Conservation (phyloP, 306 rosid genomes). For the Ammopiptanthus mongolicus region DNA sequence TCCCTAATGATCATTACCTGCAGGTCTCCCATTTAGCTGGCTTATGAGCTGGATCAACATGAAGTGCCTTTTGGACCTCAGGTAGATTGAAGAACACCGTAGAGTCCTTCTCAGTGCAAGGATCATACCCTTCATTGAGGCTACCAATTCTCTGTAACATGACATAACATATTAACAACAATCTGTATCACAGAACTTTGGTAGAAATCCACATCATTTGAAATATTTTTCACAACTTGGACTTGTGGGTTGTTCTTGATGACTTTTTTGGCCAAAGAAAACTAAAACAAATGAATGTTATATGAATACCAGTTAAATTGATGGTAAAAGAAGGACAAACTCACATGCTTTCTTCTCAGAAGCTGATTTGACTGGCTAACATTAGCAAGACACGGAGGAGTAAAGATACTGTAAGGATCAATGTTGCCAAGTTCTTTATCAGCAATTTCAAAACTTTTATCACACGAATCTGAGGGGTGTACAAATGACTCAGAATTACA, state of each 20-base stretch:
- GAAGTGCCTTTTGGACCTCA: slow-evolving; percentile 70
- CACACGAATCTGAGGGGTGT: slow-evolving; percentile 56
- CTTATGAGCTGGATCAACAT: slow-evolving; percentile 50
- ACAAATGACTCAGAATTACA: slow-evolving; percentile 52
- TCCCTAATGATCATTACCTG: slow-evolving; percentile 47
- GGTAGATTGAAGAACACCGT: slow-evolving; percentile 67
- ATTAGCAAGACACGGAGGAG: slow-evolving; percentile 53
- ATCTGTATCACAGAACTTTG: neutral
- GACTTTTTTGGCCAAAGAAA: neutral
- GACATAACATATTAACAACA: slow-evolving; percentile 18
- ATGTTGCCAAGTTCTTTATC: slow-evolving; percentile 59
- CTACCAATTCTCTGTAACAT: slow-evolving; percentile 49
- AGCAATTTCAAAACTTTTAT: slow-evolving; percentile 35
- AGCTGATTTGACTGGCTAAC: slow-evolving; percentile 45
- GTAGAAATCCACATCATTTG: neutral
- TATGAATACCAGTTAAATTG: neutral
- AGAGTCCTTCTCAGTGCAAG: slow-evolving; percentile 77
- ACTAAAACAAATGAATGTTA: neutral
- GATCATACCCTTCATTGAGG: slow-evolving; percentile 61
- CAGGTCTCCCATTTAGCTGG: slow-evolving; percentile 77
- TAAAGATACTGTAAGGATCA: slow-evolving; percentile 78
- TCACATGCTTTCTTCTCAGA: slow-evolving; percentile 59
- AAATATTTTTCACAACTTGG: neutral
- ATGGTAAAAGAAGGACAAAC: slow-evolving; percentile 14
- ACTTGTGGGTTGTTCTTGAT: neutral